Base-by-base conservation (phyloP, 2,329 filamentous ascomycete species). In the Mollisiaceae sp. region DNA sequence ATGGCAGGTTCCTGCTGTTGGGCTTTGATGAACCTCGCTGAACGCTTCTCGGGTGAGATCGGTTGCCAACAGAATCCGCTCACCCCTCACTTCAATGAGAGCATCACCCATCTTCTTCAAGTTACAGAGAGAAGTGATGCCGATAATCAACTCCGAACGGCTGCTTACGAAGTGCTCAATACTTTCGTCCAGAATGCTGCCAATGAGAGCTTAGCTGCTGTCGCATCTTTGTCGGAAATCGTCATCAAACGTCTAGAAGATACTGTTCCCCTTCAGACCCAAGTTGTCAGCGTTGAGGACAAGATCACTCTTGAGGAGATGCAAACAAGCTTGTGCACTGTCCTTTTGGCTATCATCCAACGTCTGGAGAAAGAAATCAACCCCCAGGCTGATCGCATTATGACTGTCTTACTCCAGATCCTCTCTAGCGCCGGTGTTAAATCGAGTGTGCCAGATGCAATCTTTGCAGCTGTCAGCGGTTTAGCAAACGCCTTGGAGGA, bases 1-100 rank as follows among this genome's bases (percentile, higher is more conserved):
- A 99, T 99, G 89, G 95, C 94, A 38, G 89, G 93, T 63, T 99
- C 95, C 36, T 98, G 95, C 88, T 99, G 95, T 82, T 97, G 96
- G 95, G 94, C 95, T 38, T 82, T 99, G 71, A 98, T 99, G 92
- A 99, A 98, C 81, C 82, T 99, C 76, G 94, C 95, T 12, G 95
- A 99, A 77, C 91, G 94, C 67, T 99, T 98, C 77, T 92, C 93
- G 36, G 93, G 93, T 65, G 94, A 97, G 63, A 85, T 89, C 63
- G 92, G 92, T 59, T 90, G 89, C 67, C 74, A 83, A 50, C 83
- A 90, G 73, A 99, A 98, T 81, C 86, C 93, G 52, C 84, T 99
- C 59, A 97, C 94, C 1, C 88, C 90, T 68, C 93, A 97, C 81
- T 99, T 99, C 82, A 91, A 97, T 80, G 88, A 94, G 74, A 97